Percentiles rank a stretch among this genome's conserved stretches.
phyloP scores from a whole-genome alignment of 164 flowering plant species.

The Buxus sempervirens region DNA sequence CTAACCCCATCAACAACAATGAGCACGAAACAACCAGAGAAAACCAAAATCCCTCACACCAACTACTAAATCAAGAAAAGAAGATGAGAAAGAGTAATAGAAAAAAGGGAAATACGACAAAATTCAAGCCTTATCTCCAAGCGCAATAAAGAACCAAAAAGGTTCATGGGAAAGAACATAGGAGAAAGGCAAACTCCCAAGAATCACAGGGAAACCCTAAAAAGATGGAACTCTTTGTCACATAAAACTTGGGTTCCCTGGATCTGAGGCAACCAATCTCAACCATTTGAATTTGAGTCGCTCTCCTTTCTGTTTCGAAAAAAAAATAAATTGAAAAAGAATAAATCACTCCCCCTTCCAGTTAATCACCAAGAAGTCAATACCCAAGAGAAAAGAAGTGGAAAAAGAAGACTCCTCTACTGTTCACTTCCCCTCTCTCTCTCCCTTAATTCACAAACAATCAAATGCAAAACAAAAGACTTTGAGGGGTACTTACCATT shows the following conservation, averaged over 20 bases:
- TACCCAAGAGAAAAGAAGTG: background rate
- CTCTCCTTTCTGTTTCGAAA: conserved; percentile 1
- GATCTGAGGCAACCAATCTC: conserved; percentile 29
- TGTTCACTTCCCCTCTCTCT: background rate
- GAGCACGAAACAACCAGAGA: background rate
- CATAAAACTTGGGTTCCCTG: conserved; percentile 25
- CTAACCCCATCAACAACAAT: conserved; percentile 2
- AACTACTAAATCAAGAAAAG: conserved; percentile 6
- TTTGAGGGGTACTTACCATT: conserved; percentile 17
- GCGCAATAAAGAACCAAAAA: conserved; percentile 22
- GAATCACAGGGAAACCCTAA: conserved; percentile 22
- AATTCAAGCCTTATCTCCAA: conserved; percentile 19
- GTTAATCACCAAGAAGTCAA: background rate
- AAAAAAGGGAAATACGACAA: conserved; percentile 4
- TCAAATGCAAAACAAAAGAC: background rate
- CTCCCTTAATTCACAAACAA: background rate
- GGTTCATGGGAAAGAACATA: conserved; percentile 24
- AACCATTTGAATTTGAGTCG: conserved; percentile 4
- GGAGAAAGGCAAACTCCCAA: conserved; percentile 19
- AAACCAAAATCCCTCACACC: conserved; percentile 1
- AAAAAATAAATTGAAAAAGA: no score
- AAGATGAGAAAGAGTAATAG: background rate
- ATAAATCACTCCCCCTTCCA: no score
- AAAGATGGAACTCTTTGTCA: conserved; percentile 20
- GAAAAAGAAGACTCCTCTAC: background rate